These are phyloP conservation scores for Mortierella alpina DNA, from an alignment of 192 early-diverging fungal genomes.

Conservation along the genomic window DNA sequence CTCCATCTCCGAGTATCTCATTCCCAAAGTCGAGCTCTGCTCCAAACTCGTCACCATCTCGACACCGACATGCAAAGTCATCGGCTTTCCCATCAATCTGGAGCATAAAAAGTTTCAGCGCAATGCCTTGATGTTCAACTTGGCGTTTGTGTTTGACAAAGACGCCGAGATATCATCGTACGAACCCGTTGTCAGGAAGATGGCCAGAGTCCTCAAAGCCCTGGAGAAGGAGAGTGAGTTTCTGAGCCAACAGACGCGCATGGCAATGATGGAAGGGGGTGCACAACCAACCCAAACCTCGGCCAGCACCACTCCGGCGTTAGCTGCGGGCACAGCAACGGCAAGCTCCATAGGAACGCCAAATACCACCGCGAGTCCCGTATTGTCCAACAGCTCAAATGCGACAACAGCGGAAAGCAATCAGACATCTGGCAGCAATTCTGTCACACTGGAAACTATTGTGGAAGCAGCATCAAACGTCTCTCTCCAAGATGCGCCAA, in stretches of 20 bases:
- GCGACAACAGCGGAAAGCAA: background rate
- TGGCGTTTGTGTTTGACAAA: slow-evolving; percentile 94
- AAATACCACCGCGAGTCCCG: background rate
- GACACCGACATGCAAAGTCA: slow-evolving; percentile 75
- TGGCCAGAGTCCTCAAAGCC: slow-evolving; percentile 82
- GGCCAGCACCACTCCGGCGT: background rate
- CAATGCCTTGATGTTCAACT: slow-evolving; percentile 91
- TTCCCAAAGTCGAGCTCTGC: slow-evolving; percentile 84
- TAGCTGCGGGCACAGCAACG: background rate
- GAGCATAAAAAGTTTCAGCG: slow-evolving; percentile 76
- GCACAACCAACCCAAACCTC: background rate
- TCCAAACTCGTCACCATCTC: slow-evolving; percentile 80
- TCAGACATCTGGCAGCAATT: no score
- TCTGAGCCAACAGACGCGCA: slow-evolving; percentile 31
- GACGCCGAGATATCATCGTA: slow-evolving; percentile 83
- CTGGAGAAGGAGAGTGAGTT: slow-evolving; percentile 75
- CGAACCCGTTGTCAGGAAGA: slow-evolving; percentile 89
- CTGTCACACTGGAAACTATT: background rate
- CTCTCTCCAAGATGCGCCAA: background rate
- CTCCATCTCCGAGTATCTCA: slow-evolving; percentile 83
- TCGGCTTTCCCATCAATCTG: slow-evolving; percentile 83
- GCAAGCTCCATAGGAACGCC: background rate
- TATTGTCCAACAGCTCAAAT: background rate
- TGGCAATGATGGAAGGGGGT: slow-evolving; percentile 18
- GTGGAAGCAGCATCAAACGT: background rate